Percentiles rank a stretch among this genome's conserved stretches.
Conservation (phyloP, 257 asterid species). For the Coffea eugenioides region DNA sequence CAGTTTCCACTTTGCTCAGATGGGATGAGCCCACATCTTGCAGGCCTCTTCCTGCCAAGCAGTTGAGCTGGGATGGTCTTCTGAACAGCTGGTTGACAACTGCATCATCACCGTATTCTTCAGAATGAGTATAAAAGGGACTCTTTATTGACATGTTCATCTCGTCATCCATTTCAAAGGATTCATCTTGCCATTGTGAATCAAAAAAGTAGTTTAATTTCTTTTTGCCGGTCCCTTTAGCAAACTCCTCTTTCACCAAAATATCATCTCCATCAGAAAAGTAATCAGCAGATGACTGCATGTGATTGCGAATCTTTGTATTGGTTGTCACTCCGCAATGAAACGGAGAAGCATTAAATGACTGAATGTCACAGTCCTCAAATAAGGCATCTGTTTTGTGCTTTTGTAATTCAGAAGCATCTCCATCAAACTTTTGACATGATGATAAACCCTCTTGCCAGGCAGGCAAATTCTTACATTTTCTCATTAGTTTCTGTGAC, state of each 20-base stretch:
- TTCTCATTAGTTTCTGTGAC: conserved; percentile 39
- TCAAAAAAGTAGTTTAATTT: conserved; percentile 26
- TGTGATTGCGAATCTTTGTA: conserved; percentile 21
- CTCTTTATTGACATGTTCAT: conserved; percentile 24
- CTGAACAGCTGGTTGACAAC: conserved; percentile 26
- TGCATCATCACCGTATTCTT: conserved; percentile 32
- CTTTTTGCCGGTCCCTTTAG: conserved; percentile 33
- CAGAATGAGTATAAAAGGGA: conserved; percentile 32
- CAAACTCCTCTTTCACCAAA: conserved; percentile 24
- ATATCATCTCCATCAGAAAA: conserved; percentile 30
- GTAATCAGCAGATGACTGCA: conserved; percentile 29
- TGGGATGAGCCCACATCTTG: conserved; percentile 34
- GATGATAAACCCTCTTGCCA: conserved; percentile 33
- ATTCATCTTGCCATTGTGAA: conserved; percentile 37
- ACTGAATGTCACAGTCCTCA: conserved; percentile 31
- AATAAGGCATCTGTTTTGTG: conserved; percentile 30
- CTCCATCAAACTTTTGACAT: conserved; percentile 24
- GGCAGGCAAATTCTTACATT: conserved; percentile 32
- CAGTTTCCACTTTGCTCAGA: conserved; percentile 38
- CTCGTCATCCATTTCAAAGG: conserved; percentile 30
- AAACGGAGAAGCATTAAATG: conserved; percentile 37
- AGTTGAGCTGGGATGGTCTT: conserved; percentile 47
- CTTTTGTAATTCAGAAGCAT: conserved; percentile 32
- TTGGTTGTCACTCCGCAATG: conserved; percentile 18
- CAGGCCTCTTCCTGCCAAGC: conserved; percentile 41